Base-by-base conservation (phyloP, 352 stramenopile species). In the Globisporangium mamillatum region DNA sequence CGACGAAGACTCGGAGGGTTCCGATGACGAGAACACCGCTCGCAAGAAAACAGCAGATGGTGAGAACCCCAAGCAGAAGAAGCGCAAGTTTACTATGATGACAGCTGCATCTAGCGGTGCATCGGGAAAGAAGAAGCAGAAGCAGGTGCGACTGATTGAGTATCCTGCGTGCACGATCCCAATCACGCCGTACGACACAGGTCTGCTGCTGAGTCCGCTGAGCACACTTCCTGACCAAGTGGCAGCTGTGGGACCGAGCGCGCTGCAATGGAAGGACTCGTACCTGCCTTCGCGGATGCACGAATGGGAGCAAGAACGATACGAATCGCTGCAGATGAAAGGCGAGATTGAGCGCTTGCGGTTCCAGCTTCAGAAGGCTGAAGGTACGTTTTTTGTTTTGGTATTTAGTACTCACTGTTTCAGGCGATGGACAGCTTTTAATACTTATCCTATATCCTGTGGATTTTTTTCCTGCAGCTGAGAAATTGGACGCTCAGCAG, bases 221-320 rank as follows among this genome's bases (percentile, higher is more conserved):
- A 93, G 84, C 32, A 78, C 84, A 46, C 67, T 94, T 0, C 82
- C 86, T 4, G 86, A 90, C 27, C 76, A 75, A 60, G 81, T 91
- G n/a, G 81, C 82, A 41, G 86, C 84, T 1, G 75, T 90, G n/a
- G 82, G 78, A 8, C 81, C 83, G 4, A 71, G 72, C 66, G 79
- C 81, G n/a, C 63, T 91, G 41, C 86, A 94, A 62, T 94, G 86
- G 86, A 77, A 93, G 63, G 76, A 76, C 29, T 85, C 81, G 22
- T 89, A 89, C 69, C 52, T 92, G 53, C 86, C 86, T 25, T 77
- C 81, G 63, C 82, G 88, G 41, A 89, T 94, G 80, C 68, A 75
- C 27, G 84, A 94, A 27, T 93, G 84, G 86, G 86, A 94, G 66
- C 68, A 90, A 64, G 86, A 94, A 24, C 82, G 86, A 16, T 86